A percentile compares a stretch with the other conserved stretches of the same genome.
These are phyloP conservation scores for Yamadazyma kanchanaburiensis DNA, from an alignment of 1,139 yeast species.

Conservation along the genomic window DNA sequence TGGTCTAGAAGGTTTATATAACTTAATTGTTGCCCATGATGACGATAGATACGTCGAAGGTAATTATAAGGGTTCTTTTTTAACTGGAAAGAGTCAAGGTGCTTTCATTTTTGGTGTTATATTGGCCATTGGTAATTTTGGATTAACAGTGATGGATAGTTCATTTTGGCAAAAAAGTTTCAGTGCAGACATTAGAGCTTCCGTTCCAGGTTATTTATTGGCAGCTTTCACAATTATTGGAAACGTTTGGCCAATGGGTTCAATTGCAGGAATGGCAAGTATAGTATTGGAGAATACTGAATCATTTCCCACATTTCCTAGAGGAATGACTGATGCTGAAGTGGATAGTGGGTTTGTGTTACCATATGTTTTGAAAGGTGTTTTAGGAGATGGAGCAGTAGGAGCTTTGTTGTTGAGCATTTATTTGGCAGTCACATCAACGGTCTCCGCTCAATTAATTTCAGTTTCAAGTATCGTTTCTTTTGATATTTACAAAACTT, in stretches of 20 bases:
- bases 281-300: slow-evolving; percentile 22
- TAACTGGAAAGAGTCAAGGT: slow-evolving; percentile 33
- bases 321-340: slow-evolving; percentile 22
- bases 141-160: slow-evolving; percentile 28
- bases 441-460: slow-evolving; percentile 30
- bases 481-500: slow-evolving; percentile 28
- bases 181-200: slow-evolving; percentile 29
- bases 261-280: slow-evolving; percentile 25
- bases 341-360: slow-evolving; percentile 25
- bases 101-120: slow-evolving; percentile 27
- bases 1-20: slow-evolving; percentile 27
- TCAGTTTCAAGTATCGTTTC: slow-evolving; percentile 29
- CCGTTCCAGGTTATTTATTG: slow-evolving; percentile 35
- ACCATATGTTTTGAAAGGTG: slow-evolving; percentile 24
- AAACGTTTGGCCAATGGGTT: slow-evolving; percentile 31
- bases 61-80: slow-evolving; percentile 28
- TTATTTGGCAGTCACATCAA: slow-evolving; percentile 30
- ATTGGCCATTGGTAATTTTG: slow-evolving; percentile 27
- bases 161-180: slow-evolving; percentile 35
- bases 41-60: slow-evolving; percentile 23
- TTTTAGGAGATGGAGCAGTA: slow-evolving; percentile 25
- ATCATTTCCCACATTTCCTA: slow-evolving; percentile 27
- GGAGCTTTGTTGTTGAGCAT: slow-evolving; percentile 26
- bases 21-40: slow-evolving; percentile 16
- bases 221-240: slow-evolving; percentile 30